Percentiles rank a stretch among this genome's conserved stretches.
Evolutionary conservation across 2,329 filamentous ascomycete species (phyloP).

Genomic region (Fusarium zealandicum): DNA sequence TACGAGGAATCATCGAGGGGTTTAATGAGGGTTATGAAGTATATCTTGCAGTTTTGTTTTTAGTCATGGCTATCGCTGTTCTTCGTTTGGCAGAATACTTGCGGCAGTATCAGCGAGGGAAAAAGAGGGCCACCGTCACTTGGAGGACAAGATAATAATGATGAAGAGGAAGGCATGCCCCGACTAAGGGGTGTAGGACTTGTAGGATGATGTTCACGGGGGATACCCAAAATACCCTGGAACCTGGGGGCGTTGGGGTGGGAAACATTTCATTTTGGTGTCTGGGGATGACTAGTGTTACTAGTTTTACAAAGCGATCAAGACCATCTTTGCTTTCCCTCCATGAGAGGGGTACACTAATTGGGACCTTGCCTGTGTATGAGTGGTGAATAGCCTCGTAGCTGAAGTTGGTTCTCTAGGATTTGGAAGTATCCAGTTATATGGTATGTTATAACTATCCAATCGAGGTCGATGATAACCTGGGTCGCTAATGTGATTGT

Average conservation of each 20-base stretch:
- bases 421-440: too few relatives aligned
- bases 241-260: conserved; percentile 39
- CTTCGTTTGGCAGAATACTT: neutral
- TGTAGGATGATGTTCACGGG: conserved; percentile 36
- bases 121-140: conserved; percentile 12
- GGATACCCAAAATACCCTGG: conserved; percentile 43
- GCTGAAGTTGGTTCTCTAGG: too few relatives aligned
- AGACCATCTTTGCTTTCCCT: conserved; percentile 20
- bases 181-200: conserved; percentile 6
- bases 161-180: conserved; percentile 5
- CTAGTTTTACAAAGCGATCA: conserved; percentile 9
- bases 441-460: too few relatives aligned
- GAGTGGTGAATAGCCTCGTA: neutral
- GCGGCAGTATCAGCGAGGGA: neutral
- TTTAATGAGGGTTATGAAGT: conserved; percentile 21
- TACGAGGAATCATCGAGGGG: conserved; percentile 6
- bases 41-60: neutral
- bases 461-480: too few relatives aligned
- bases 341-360: neutral
- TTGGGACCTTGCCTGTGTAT: neutral
- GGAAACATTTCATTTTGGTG: conserved; percentile 28
- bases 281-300: conserved; percentile 6
- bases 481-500: too few relatives aligned
- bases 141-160: conserved; percentile 12
- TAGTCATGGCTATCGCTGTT: neutral